phyloP scores from a whole-genome alignment of 2,329 filamentous ascomycete genomes.

The Plectosphaerella cucumerina region DNA sequence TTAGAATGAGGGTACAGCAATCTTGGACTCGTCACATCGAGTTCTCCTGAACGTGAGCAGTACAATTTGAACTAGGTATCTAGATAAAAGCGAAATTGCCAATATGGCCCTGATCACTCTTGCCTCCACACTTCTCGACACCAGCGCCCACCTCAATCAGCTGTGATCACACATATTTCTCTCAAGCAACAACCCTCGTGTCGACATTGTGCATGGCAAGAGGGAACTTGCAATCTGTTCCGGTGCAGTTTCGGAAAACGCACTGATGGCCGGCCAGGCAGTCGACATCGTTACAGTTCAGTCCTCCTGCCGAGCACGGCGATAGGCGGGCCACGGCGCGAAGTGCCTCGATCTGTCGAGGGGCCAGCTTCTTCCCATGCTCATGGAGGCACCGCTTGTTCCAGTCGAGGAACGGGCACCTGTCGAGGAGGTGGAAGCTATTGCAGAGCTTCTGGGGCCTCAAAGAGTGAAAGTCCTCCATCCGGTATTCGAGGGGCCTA shows the following conservation, averaged over 20 bases:
- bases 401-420: slow-evolving; percentile 8
- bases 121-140: too few species aligned
- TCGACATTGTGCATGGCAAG: slow-evolving; percentile 15
- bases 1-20: too few species aligned
- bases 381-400: slow-evolving; percentile 18
- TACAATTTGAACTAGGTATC: too few species aligned
- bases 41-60: too few species aligned
- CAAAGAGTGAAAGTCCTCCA: slow-evolving; percentile 15
- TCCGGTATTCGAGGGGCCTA: slow-evolving; percentile 12
- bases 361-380: slow-evolving; percentile 18
- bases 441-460: slow-evolving; percentile 27
- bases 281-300: slow-evolving; percentile 18
- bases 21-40: too few species aligned
- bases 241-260: slow-evolving; percentile 8
- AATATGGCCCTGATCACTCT: too few species aligned
- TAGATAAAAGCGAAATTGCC: too few species aligned
- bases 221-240: slow-evolving; percentile 12
- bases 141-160: too few species aligned
- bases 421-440: slow-evolving; percentile 22
- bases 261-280: slow-evolving; percentile 18
- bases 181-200: background rate
- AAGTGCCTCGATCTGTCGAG: slow-evolving; percentile 19
- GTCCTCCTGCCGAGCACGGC: slow-evolving; percentile 17
- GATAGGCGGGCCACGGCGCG: slow-evolving; percentile 22
- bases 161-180: too few species aligned